Percentiles rank a stretch among this genome's conserved stretches.
Conservation (phyloP, 208 protist genomes). For the Jaenimonas drosophilae region DNA sequence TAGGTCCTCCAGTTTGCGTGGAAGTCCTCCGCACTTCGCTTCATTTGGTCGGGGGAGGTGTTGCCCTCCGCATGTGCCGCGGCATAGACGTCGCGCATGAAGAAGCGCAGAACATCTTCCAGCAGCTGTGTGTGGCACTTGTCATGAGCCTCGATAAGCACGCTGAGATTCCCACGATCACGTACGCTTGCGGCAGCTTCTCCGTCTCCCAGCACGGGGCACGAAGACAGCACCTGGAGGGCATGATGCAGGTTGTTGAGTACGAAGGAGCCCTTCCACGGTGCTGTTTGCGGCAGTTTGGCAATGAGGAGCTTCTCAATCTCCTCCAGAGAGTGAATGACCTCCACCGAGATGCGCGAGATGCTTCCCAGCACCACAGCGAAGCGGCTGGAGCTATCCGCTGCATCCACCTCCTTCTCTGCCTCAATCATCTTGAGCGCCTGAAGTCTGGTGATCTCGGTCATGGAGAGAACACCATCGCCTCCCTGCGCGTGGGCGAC, state of each 20-base stretch:
- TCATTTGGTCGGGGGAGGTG: conserved; percentile 16
- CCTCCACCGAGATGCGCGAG: conserved; percentile 55
- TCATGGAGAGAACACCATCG: too few relatives aligned
- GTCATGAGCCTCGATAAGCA: conserved; percentile 26
- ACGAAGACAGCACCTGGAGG: conserved; percentile 2
- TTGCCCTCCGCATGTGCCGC: conserved; percentile 19
- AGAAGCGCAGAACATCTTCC: conserved; percentile 19
- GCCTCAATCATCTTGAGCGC: conserved; percentile 38
- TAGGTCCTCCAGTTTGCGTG: conserved; percentile 33
- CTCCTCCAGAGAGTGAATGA: conserved; percentile 37
- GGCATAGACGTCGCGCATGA: conserved; percentile 28
- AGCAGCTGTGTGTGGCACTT: conserved; percentile 23
- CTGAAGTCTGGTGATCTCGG: too few relatives aligned
- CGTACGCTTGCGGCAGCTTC: conserved; percentile 12
- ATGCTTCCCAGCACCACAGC: conserved; percentile 48
- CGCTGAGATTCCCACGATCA: too few relatives aligned
- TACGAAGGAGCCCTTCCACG: conserved; percentile 11
- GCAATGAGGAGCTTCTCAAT: conserved; percentile 19
- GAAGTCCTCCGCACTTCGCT: conserved; percentile 47
- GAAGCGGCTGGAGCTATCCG: conserved; percentile 51
- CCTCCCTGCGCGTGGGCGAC: too few relatives aligned
- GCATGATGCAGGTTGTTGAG: conserved; percentile 45
- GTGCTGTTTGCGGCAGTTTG: conserved; percentile 2
- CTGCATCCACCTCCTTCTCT: conserved; percentile 44
- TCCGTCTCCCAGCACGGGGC: conserved; percentile 9